Evolutionary conservation across 1,284 basidiomycete genomes (phyloP), one percentile per base, ranked within the genome.

Genomic region (Dichomitus squalens): DNA sequence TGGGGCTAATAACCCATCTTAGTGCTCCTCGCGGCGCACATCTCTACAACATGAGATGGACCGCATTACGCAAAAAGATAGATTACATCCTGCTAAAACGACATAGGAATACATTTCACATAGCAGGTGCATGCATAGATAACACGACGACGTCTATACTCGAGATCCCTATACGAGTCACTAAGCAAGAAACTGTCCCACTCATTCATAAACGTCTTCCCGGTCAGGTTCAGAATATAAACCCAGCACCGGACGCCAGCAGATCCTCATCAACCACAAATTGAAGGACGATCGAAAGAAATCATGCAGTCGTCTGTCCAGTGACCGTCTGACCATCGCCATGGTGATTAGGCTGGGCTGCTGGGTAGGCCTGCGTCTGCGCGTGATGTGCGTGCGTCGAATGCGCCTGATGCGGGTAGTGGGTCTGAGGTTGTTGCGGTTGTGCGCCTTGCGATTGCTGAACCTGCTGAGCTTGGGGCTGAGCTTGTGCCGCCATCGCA

Each of bases 91-190:
- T 55, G 57, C 49, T 49, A 47, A 36, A 51, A 63, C 57, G 61
- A 60, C 52, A 58, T 61, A 64, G 52, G 52, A 50, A 64, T 64
- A 64, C 62, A 64, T 59, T 53, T 63, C 29, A 61, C 59, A 61
- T 55, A 64, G 57, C 57, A 55, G 55, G 46, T 59, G 57, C 49
- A 57, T 52, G 53, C 57, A 59, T 55, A 57, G 50, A 60, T 52
- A 60, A 55, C 59, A 56, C 20, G 38, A 34, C 51, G 39, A 63
- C 29, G 27, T 62, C 57, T 55, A 54, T 57, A 41, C 43, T 54
- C 36, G 29, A 23, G 7, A 29, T 29, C 18, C 25, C 16, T 7
- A 12, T 29, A 44, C 23, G 40, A 44, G 41, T 44, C 41, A n/a
- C 25, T 18, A 44, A 44, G 41, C 27, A 44, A 44, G 41, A 44